A percentile compares a stretch with the other conserved stretches of the same genome.
These are phyloP conservation scores for Graphilbum ipis-grandicollis DNA, from an alignment of 2,329 filamentous ascomycete species.

Conservation along the genomic window DNA sequence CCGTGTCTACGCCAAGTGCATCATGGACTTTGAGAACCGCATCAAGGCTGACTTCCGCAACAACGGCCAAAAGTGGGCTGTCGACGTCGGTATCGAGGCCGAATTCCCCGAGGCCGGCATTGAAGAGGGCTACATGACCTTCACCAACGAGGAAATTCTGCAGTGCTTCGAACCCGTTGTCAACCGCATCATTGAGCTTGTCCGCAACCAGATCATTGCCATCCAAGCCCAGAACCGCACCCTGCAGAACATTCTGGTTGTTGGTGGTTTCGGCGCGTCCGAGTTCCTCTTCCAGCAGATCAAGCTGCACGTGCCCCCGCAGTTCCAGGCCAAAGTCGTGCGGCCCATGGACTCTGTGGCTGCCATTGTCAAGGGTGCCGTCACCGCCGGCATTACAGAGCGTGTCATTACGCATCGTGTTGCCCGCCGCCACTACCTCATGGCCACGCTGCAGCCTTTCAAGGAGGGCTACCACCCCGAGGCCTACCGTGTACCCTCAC, in stretches of 20 bases:
- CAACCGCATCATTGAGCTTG: constrained; percentile 88
- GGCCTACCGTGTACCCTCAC: constrained; percentile 87
- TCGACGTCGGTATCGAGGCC: constrained; percentile 95
- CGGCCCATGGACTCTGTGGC: constrained; percentile 98
- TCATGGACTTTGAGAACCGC: constrained; percentile 99
- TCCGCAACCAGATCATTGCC: constrained; percentile 95
- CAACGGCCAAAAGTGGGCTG: constrained; percentile 97
- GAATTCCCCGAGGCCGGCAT: constrained; percentile 96
- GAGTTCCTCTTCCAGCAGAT: constrained; percentile 99
- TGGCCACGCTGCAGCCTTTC: constrained; percentile 97
- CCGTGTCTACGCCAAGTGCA: constrained; percentile 96
- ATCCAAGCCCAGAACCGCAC: constrained; percentile 93
- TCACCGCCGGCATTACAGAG: constrained; percentile 95
- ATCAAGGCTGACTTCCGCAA: constrained; percentile 99
- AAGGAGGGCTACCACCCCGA: constrained; percentile 98
- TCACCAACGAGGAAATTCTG: constrained; percentile 96
- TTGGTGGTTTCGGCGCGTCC: constrained; percentile 94
- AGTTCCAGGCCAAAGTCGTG: constrained; percentile 97
- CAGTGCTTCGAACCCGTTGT: constrained; percentile 98
- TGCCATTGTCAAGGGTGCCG: constrained; percentile 94
- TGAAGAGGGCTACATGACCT: constrained; percentile 99
- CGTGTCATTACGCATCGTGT: constrained; percentile 93
- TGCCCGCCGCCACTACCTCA: constrained; percentile 92
- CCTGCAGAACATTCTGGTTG: constrained; percentile 89
- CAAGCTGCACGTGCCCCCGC: constrained; percentile 92